Evolutionary conservation across 2,329 filamentous ascomycete species (phyloP), one percentile per base, ranked within the genome.

Genomic region (Ceratocystis alfenasii): DNA sequence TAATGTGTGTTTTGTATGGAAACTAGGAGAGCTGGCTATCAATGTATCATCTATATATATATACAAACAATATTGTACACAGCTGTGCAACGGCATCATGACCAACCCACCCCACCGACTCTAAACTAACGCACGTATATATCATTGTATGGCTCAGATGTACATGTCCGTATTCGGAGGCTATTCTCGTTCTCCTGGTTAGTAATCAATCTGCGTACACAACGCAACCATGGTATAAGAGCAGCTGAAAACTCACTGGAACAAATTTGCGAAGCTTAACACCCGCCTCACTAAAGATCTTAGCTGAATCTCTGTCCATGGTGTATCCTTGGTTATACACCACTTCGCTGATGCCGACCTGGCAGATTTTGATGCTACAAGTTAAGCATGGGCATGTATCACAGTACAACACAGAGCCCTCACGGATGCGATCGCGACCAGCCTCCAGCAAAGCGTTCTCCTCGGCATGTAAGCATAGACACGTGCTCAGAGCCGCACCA

Each of bases 281-380:
- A 0, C 93, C 93, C 5, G 91, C 91, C 74, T 91, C 85, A 67
- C 84, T 79, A 70, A 99, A 89, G 33, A 99, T 88, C 63, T 83
- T 83, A 7, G 92, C 90, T 46, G 90, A 89, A 74, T 90, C 85
- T 50, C 79, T 83, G 73, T 99, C 94, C 87, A 99, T 96, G 74
- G 93, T 93, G 74, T 99, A 99, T 30, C 88, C 86, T 73, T 95
- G 88, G 70, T 86, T 92, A 72, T 96, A 99, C 15, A 99, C 92
- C 15, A 99, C 94, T 79, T 99, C 94, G 53, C 84, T 85, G 70
- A 99, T 96, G 20, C 94, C 94, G 6, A 97, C 90, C 77, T 99
- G 94, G 25, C 90, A 89, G 72, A 99, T 97, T 79, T 99, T 99
- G 78, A 99, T 95, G 72, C 90, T 96, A 76, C 94, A 99, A 1